Evolutionary conservation across 768 basidiomycete genomes (phyloP), one percentile per base, ranked within the genome.

Genomic region (Sarcodon sp.): DNA sequence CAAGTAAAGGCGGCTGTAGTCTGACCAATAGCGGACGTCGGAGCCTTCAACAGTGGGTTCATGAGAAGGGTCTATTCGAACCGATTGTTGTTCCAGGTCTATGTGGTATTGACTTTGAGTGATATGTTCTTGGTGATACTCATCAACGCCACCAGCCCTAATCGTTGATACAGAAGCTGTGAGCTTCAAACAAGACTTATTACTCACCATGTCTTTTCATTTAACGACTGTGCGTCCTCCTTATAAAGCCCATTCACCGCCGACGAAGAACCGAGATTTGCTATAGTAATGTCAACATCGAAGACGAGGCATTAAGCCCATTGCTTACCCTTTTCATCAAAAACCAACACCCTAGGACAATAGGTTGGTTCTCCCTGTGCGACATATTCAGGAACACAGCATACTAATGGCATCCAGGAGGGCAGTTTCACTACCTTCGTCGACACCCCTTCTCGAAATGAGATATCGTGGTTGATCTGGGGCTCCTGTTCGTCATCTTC

Each of bases 1-100:
- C 56, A 80, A 82, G 59, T 73, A 76, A 18, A 81, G 69, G 41
- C 76, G 74, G 54, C 66, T 78, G 57, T 76, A 82, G 61, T 85
- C 81, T 11, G 83, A 81, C 81, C 81, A 85, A 58, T 71, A 82
- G 46, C 72, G 69, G 48, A 80, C 58, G 32, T 68, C 57, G 7
- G 64, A 53, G 15, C 46, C 33, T 11, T 49, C 21, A 4, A 45
- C 35, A 43, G 33, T 32, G 27, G 36, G 21, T 43, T 35, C 13
- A 27, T 43, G 21, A 27, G 21, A 41, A 12, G 39, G 8, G 8
- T 47, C 39, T 6, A 34, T 27, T 43, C 51, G 2, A 37, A 44
- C 18, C 52, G 33, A 7, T 56, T 53, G 18, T 33, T 60, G 51
- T 27, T 70, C 67, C 10, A 71, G 59, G 44, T 60, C 66, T 9